phyloP scores from a whole-genome alignment of 495 filamentous ascomycete species.

The Hypoxylon crocopeplum region DNA sequence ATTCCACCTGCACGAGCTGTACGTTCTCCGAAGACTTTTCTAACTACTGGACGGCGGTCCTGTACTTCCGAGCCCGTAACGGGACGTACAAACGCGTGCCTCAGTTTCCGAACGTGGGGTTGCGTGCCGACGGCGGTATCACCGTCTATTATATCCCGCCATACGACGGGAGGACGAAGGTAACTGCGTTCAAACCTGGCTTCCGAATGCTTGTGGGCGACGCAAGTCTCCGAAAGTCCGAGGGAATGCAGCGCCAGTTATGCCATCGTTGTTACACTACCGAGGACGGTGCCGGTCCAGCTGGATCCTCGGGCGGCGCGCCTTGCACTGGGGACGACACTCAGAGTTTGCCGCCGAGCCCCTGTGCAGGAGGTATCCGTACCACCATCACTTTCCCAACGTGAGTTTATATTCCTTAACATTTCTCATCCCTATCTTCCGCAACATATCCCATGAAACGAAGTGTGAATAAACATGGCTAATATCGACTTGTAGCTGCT shows the following conservation, averaged over 20 bases:
- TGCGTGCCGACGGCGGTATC: conserved; percentile 47
- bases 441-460: too few relatives aligned
- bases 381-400: conserved; percentile 51
- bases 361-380: conserved; percentile 46
- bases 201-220: conserved; percentile 54
- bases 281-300: conserved; percentile 22
- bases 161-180: conserved; percentile 43
- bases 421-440: too few relatives aligned
- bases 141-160: conserved; percentile 54
- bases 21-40: conserved; percentile 49
- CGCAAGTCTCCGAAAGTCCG: conserved; percentile 41
- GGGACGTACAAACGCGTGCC: conserved; percentile 49
- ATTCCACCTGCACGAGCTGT: conserved; percentile 47
- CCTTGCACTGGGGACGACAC: conserved; percentile 39
- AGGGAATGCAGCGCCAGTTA: conserved; percentile 37
- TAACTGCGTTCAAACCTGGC: conserved; percentile 50
- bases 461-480: too few relatives aligned
- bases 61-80: conserved; percentile 48
- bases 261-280: conserved; percentile 40
- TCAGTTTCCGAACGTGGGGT: conserved; percentile 45
- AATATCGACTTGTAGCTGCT: conserved; percentile 42
- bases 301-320: conserved; percentile 30
- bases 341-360: conserved; percentile 26
- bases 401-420: neutral
- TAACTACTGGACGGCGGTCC: conserved; percentile 55